Evolutionary conservation across 169 alveolate genomes (phyloP).

Genomic region (Cryptosporidium sp.): DNA sequence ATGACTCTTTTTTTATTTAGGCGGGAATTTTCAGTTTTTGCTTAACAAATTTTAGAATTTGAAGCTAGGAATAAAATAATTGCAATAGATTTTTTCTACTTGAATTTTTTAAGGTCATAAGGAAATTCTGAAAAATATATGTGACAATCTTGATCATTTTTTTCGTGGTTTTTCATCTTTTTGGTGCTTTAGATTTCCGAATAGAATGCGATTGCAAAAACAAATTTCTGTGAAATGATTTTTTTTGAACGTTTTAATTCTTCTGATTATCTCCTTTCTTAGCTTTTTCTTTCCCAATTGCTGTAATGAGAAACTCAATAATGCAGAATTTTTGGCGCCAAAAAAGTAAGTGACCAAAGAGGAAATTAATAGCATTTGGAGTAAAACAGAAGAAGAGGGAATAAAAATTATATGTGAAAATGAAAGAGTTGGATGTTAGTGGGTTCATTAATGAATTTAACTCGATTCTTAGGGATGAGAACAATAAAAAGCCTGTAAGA

Average conservation of each 20-base stretch:
- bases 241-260: no score
- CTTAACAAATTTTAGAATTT: no score
- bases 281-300: background rate
- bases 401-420: background rate
- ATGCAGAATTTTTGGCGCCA: background rate
- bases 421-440: slow-evolving; percentile 44
- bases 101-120: background rate
- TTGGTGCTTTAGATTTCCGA: no score
- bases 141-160: background rate
- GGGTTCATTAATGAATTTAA: slow-evolving; percentile 38
- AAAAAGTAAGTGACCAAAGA: background rate
- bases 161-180: background rate
- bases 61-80: background rate
- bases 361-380: background rate
- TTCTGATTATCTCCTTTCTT: background rate
- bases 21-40: background rate
- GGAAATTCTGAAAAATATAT: no score
- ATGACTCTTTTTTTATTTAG: background rate
- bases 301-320: no score
- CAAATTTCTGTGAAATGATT: background rate
- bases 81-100: no score
- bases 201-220: background rate
- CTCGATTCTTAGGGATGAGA: slow-evolving; percentile 18
- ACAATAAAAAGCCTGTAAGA: slow-evolving; percentile 18
- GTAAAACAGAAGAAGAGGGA: background rate